phyloP scores from a whole-genome alignment of 2,329 filamentous ascomycete genomes.

The Colletotrichum sp. region DNA sequence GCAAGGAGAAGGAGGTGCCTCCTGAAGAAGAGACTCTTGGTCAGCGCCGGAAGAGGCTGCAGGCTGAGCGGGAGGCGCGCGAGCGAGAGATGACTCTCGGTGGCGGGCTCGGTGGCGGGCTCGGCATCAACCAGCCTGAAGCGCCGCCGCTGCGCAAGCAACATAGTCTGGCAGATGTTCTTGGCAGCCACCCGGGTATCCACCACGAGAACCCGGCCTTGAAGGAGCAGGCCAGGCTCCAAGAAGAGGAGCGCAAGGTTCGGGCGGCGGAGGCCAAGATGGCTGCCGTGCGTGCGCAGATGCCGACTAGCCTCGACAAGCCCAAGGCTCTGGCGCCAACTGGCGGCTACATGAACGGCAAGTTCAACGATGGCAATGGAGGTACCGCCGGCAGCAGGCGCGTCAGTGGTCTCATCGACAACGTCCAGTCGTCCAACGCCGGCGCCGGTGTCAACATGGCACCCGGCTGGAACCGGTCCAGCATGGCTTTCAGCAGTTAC shows the following conservation, averaged over 20 bases:
- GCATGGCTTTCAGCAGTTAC: constrained; percentile 34
- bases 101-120: not conserved
- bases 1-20: constrained; percentile 31
- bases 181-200: constrained; percentile 45
- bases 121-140: constrained; percentile 25
- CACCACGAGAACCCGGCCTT: constrained; percentile 43
- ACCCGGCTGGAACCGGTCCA: constrained; percentile 24
- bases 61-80: constrained; percentile 71
- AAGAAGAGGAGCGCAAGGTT: constrained; percentile 44
- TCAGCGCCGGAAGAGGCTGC: constrained; percentile 75
- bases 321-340: constrained; percentile 34
- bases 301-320: constrained; percentile 46
- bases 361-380: constrained; percentile 59
- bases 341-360: constrained; percentile 55
- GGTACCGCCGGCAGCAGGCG: constrained; percentile 23
- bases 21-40: constrained; percentile 75
- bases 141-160: constrained; percentile 32
- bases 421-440: constrained; percentile 26
- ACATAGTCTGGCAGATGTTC: constrained; percentile 66
- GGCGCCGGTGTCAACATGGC: constrained; percentile 28
- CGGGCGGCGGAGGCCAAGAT: constrained; percentile 53
- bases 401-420: constrained; percentile 29
- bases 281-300: constrained; percentile 52
- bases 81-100: constrained; percentile 56
- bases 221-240: constrained; percentile 43